Evolutionary conservation across 169 alveolate species (phyloP).

Genomic region (Plasmodium chabaudi): DNA sequence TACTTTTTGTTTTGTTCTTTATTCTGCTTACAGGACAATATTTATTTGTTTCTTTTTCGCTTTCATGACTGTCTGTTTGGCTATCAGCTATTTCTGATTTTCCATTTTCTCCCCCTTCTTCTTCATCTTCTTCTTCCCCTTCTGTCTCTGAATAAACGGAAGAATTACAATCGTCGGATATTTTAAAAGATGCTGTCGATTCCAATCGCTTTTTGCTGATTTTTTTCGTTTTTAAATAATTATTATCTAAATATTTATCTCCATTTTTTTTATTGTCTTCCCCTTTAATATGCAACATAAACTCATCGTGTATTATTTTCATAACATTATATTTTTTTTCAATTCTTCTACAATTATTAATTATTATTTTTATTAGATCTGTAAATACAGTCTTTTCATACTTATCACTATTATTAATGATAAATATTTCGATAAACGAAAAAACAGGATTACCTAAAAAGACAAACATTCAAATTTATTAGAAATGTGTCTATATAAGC

Average conservation of each 20-base stretch:
- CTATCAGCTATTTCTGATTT: not conserved
- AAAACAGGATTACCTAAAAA: conserved; percentile 51
- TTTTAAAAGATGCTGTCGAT: conserved; percentile 27
- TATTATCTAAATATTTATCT: conserved; percentile 21
- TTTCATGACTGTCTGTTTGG: not conserved
- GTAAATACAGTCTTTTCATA: conserved; percentile 44
- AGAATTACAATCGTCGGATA: conserved; percentile 53
- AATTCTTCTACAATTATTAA: conserved; percentile 45
- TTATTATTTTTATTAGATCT: conserved; percentile 51
- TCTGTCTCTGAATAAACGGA: conserved; percentile 65
- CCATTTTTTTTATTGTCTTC: conserved; percentile 43
- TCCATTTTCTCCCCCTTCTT: not conserved
- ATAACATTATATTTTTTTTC: conserved; percentile 48
- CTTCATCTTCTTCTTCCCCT: conserved; percentile 10
- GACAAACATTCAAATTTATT: too few relatives aligned
- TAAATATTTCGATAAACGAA: conserved; percentile 60
- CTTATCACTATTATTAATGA: conserved; percentile 42
- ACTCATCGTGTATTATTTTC: conserved; percentile 51
- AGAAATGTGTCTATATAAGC: not conserved
- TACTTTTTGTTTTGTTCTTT: conserved; percentile 23
- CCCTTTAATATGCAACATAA: conserved; percentile 28
- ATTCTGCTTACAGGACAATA: not conserved
- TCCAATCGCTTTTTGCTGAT: conserved; percentile 49
- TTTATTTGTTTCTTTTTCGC: not conserved
- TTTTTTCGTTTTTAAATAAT: conserved; percentile 32